Evolutionary conservation across 169 alveolate genomes (phyloP), one percentile per base, ranked within the genome.

Genomic region (Eimeria necatrix): DNA sequence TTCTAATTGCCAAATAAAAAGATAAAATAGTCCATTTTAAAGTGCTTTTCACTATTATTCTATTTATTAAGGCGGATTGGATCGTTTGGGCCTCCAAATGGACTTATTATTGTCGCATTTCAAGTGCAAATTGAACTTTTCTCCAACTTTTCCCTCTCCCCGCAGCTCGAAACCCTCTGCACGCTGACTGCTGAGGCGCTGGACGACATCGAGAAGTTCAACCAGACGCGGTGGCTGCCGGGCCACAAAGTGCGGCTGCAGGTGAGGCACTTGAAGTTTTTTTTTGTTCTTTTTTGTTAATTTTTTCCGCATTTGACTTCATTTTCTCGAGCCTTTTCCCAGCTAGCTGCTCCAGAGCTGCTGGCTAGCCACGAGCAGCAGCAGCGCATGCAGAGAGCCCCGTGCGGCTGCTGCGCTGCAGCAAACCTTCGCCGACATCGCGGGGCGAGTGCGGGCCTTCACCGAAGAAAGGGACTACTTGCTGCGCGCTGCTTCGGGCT

Each of bases 161-260:
- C 22, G 93, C 96, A 95, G 96, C 93, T 98, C 51, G 99, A 98
- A 92, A 97, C 99, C 48, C 94, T 98, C 80, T 95, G 97, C 24
- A 97, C 98, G 51, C 95, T 98, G 76, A 97, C 98, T 49, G 94
- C 97, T 53, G 98, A 97, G 84, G 89, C 98, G 7, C 95, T 98
- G 91, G 98, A 96, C 61, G 98, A 97, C 84, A 97, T 98, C 53
- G 99, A 98, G 95, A 93, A 95, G 53, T 98, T 96, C 96, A 97
- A 97, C 70, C 96, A 96, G 56, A 97, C 98, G 48, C 95, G 97
- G 85, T 97, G 98, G 98, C 97, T 97, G 56, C 99, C 99, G 1
- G 99, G 99, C 4, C 99, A 98, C 97, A 97, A 97, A 95, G 97
- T 98, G 60, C 76, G 96, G 22, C 83, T 95, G 56, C 88, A 83